Percentiles rank a stretch among this genome's conserved stretches.
Conservation (phyloP, 2,329 filamentous ascomycete species). For the Lachnellula arida region DNA sequence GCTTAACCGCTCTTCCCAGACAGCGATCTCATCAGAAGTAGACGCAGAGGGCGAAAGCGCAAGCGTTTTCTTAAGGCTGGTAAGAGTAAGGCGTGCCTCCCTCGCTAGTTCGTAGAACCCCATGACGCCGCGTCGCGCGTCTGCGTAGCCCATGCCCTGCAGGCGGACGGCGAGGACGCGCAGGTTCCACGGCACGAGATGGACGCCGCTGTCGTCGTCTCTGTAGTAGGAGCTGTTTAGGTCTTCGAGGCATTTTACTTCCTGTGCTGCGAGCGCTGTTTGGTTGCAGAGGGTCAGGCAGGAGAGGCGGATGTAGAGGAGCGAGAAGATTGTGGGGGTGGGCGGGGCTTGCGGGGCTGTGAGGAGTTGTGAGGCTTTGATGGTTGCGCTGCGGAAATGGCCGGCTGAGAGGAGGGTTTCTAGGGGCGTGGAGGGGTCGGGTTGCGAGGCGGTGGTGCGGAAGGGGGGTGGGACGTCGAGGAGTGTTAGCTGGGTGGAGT, state of each 20-base stretch:
- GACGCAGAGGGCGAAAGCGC: background rate
- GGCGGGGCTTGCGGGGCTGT: constrained; percentile 51
- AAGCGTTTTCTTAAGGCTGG: constrained; percentile 37
- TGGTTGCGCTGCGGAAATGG: constrained; percentile 76
- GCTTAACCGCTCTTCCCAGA: constrained; percentile 68
- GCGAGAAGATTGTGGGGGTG: constrained; percentile 62
- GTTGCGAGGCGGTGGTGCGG: constrained; percentile 61
- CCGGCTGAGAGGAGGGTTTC: constrained; percentile 63
- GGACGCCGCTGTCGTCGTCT: constrained; percentile 48
- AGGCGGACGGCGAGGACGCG: constrained; percentile 78
- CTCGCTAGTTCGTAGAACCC: constrained; percentile 83
- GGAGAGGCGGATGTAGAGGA: constrained; percentile 77
- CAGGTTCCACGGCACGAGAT: constrained; percentile 82
- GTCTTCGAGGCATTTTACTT: constrained; percentile 60
- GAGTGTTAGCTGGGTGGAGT: constrained; percentile 47
- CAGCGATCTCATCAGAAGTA: constrained; percentile 38
- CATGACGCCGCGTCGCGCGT: constrained; percentile 79
- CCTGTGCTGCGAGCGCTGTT: constrained; percentile 62
- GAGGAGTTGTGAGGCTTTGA: constrained; percentile 58
- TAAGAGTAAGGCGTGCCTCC: constrained; percentile 63
- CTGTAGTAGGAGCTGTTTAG: constrained; percentile 53
- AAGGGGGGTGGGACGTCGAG: constrained; percentile 60
- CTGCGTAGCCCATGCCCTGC: constrained; percentile 80
- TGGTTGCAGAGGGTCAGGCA: constrained; percentile 77
- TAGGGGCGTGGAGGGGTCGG: constrained; percentile 59